Evolutionary conservation across 257 asterid genomes (phyloP).

Genomic region (Gentiana macrophylla): DNA sequence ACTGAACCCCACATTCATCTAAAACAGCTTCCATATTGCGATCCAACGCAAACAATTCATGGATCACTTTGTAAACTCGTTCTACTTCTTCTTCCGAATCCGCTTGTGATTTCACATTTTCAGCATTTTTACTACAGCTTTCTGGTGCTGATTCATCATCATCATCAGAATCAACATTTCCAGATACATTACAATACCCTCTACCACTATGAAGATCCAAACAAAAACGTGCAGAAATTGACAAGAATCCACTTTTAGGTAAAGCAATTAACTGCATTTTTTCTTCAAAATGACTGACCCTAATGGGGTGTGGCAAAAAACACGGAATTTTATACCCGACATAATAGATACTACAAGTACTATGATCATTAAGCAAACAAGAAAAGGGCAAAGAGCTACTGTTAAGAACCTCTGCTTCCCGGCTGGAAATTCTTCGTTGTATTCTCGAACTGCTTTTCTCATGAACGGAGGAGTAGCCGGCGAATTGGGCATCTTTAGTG

Average conservation of each 20-base stretch:
- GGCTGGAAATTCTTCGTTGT: conserved; percentile 29
- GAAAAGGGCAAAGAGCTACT: conserved; percentile 80
- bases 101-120: conserved; percentile 21
- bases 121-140: conserved; percentile 21
- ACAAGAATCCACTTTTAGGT: neutral
- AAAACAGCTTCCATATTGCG: conserved; percentile 87
- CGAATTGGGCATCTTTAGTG: conserved; percentile 32
- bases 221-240: neutral
- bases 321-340: conserved; percentile 55
- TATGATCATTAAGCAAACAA: conserved; percentile 48
- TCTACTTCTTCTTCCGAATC: conserved; percentile 47
- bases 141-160: conserved; percentile 33
- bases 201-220: conserved; percentile 14
- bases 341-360: conserved; percentile 34
- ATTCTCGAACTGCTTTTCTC: conserved; percentile 20
- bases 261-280: conserved; percentile 29
- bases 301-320: conserved; percentile 76
- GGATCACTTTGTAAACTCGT: conserved; percentile 59
- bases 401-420: conserved; percentile 29
- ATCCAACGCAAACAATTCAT: conserved; percentile 70
- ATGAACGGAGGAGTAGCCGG: conserved; percentile 24
- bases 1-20: conserved; percentile 52
- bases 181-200: conserved; percentile 20
- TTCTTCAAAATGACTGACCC: conserved; percentile 52
- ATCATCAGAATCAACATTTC: conserved; percentile 7